Conservation (phyloP, 1,284 basidiomycete species). For the Erythrobasidium hasegawianum region DNA sequence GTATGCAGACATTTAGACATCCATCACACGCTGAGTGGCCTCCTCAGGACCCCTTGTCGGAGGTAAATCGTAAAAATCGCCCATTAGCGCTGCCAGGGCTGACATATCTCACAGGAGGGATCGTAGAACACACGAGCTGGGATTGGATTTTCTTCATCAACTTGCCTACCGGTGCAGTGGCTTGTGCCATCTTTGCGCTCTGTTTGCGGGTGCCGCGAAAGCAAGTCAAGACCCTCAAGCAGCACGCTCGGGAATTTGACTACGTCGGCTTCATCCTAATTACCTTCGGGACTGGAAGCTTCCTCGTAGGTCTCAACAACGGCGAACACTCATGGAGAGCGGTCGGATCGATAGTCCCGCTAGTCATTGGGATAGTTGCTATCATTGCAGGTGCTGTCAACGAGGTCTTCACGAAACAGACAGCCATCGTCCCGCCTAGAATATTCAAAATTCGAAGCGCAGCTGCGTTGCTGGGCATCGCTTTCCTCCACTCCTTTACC, state of each 20-base stretch:
- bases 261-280: constrained; percentile 69
- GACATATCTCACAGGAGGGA: constrained; percentile 36
- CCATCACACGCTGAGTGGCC: too few species aligned
- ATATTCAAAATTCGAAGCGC: constrained; percentile 76
- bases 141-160: constrained; percentile 43
- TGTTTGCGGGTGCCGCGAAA: constrained; percentile 64
- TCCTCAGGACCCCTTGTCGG: constrained; percentile 51
- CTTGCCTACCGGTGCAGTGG: constrained; percentile 67
- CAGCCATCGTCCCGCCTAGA: constrained; percentile 74
- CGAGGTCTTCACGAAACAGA: constrained; percentile 65
- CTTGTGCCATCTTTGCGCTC: constrained; percentile 66
- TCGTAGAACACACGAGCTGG: constrained; percentile 35
- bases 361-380: constrained; percentile 64
- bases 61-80: constrained; percentile 55
- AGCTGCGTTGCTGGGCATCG: constrained; percentile 59
- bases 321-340: constrained; percentile 48
- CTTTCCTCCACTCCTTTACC: constrained; percentile 63
- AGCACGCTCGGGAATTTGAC: constrained; percentile 68
- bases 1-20: constrained; percentile 23
- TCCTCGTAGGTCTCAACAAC: constrained; percentile 74
- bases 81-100: too few species aligned
- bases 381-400: constrained; percentile 61
- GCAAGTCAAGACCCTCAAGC: constrained; percentile 53
- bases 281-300: constrained; percentile 60
- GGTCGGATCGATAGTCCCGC: constrained; percentile 64